These are phyloP conservation scores for Aureobasidium sp. DNA, from an alignment of 2,329 filamentous ascomycete species.

Conservation along the genomic window DNA sequence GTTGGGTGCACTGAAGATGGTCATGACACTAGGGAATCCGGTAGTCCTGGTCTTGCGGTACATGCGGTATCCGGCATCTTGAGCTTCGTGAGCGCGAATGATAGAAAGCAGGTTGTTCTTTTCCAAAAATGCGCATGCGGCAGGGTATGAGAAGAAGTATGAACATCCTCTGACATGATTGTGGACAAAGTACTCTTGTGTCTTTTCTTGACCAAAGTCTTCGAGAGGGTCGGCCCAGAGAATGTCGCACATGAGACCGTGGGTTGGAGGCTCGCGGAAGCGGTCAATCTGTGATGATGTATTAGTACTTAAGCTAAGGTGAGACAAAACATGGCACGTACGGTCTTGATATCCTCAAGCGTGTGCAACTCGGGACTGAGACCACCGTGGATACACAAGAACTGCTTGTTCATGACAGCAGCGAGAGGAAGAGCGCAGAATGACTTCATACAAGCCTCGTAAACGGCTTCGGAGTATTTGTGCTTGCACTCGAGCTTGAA, in stretches of 20 bases:
- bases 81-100: conserved; percentile 95
- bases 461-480: conserved; percentile 94
- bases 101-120: conserved; percentile 98
- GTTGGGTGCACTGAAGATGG: conserved; percentile 97
- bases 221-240: conserved; percentile 97
- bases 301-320: conserved; percentile 1
- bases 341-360: conserved; percentile 83
- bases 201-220: conserved; percentile 98
- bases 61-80: conserved; percentile 98
- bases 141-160: conserved; percentile 98
- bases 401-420: conserved; percentile 99
- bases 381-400: conserved; percentile 95
- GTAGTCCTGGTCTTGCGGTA: conserved; percentile 97
- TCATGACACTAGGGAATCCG: conserved; percentile 98
- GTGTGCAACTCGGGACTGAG: conserved; percentile 94
- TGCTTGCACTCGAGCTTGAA: conserved; percentile 99
- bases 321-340: conserved; percentile 39
- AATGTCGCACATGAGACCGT: conserved; percentile 98
- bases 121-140: conserved; percentile 93
- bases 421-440: conserved; percentile 92
- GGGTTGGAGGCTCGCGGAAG: conserved; percentile 93
- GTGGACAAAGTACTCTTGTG: conserved; percentile 93
- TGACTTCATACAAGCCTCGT: conserved; percentile 97
- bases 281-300: conserved; percentile 69
- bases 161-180: conserved; percentile 98